Base-by-base conservation (phyloP, 164 flowering plant species). In the Nymphaea colorata region DNA sequence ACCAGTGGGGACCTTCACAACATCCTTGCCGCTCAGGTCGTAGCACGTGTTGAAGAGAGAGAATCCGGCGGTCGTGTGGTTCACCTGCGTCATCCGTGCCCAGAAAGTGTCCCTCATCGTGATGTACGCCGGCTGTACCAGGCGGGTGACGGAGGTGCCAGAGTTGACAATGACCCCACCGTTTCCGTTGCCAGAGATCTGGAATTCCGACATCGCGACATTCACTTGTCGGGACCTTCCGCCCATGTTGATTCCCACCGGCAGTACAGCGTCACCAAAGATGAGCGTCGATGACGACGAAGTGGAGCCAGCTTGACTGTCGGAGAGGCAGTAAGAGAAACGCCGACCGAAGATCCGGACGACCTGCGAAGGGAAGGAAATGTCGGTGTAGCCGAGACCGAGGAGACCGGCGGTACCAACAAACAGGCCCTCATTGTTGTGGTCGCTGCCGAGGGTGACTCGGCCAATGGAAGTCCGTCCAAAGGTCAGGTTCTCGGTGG, bases 111-210 rank as follows among this genome's bases (percentile, higher is more conserved):
- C 84, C 3, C 99, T 70, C 5, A 94, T 73, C 0, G 92, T 90
- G 0, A 68, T 59, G 74, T 94, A 94, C n/a, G n/a, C n/a, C n/a
- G n/a, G n/a, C 36, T 83, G 83, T 66, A 89, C 85, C 71, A 94
- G 69, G 16, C 99, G 88, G 59, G 99, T 92, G 47, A 94, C 99
- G 0, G 98, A 91, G 11, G 99, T 94, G 3, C 99, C 98, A 55
- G 96, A 94, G 70, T 94, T 98, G 6, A 94, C 73, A 3, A 94
- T 94, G 3, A 92, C 98, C 0, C 99, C 99, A 2, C 99, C 99
- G 76, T 85, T 84, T 0, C 99, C 99, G 4, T 82, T 63, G 15
- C 70, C 41, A 76, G 86, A 93, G 45, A 91, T 78, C 62, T 79
- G 78, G 83, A 94, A 94, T 16, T 82, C 68, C 12, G 90, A 78